These are phyloP conservation scores for Aspergillus kassunensis DNA, from an alignment of 495 filamentous ascomycete species.

Conservation along the genomic window DNA sequence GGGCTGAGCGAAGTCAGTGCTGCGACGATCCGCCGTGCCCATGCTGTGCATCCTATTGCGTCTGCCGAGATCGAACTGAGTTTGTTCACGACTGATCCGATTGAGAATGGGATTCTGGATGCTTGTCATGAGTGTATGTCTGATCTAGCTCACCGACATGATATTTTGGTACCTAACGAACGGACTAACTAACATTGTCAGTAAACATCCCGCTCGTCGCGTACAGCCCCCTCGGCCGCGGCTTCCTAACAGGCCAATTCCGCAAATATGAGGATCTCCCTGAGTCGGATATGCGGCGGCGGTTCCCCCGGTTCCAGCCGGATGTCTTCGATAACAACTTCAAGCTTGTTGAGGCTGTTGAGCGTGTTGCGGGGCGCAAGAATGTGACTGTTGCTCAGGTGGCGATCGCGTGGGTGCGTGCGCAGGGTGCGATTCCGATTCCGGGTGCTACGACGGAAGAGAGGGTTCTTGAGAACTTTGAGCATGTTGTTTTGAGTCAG, in stretches of 20 bases:
- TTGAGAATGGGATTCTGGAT: slow-evolving; percentile 61
- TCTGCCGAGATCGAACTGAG: slow-evolving; percentile 68
- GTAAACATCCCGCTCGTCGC: slow-evolving; percentile 59
- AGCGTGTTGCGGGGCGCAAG: slow-evolving; percentile 59
- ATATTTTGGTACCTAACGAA: neutral
- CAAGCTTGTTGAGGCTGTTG: slow-evolving; percentile 56
- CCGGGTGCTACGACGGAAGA: neutral
- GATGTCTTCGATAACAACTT: slow-evolving; percentile 67
- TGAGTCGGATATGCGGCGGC: slow-evolving; percentile 36
- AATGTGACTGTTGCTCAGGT: slow-evolving; percentile 65
- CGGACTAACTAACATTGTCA: neutral
- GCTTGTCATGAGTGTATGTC: slow-evolving; percentile 48
- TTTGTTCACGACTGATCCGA: slow-evolving; percentile 53
- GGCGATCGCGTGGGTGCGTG: slow-evolving; percentile 62
- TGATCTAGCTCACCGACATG: too few relatives aligned
- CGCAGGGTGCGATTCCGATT: slow-evolving; percentile 20
- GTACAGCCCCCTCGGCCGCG: slow-evolving; percentile 48
- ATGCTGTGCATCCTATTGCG: slow-evolving; percentile 54
- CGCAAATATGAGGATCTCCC: slow-evolving; percentile 57
- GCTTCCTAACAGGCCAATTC: slow-evolving; percentile 53
- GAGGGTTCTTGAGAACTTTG: neutral
- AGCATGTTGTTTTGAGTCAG: neutral
- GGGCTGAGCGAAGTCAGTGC: slow-evolving; percentile 59
- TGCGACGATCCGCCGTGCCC: slow-evolving; percentile 61
- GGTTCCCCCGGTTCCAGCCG: slow-evolving; percentile 58